Evolutionary conservation across 1,139 yeast species (phyloP).

Genomic region (Blastobotrys aristatus): DNA sequence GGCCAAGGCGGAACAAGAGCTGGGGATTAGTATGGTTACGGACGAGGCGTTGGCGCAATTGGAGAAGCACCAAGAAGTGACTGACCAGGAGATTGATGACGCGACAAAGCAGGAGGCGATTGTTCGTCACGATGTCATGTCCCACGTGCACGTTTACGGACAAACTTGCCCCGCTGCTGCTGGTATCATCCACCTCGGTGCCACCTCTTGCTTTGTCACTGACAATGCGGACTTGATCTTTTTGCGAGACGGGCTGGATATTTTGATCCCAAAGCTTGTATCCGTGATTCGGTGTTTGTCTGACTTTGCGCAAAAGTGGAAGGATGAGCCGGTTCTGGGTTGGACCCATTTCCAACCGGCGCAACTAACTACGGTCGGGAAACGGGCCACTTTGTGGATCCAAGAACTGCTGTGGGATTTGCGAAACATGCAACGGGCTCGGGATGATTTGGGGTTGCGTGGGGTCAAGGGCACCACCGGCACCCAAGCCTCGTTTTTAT

Average conservation of each 20-base stretch:
- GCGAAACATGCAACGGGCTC: conserved; percentile 91
- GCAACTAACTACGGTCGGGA: conserved; percentile 96
- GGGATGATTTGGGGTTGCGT: conserved; percentile 93
- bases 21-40: conserved; percentile 77
- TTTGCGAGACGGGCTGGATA: conserved; percentile 90
- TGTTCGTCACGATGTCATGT: conserved; percentile 99
- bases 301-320: conserved; percentile 82
- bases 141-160: conserved; percentile 96
- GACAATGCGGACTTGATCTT: conserved; percentile 97
- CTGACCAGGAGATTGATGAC: conserved; percentile 86
- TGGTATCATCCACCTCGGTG: conserved; percentile 96
- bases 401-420: conserved; percentile 98
- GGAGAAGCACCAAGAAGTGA: conserved; percentile 68
- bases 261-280: conserved; percentile 88
- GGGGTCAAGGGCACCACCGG: conserved; percentile 99
- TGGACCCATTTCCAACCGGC: conserved; percentile 99
- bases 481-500: conserved; percentile 93
- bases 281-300: conserved; percentile 90
- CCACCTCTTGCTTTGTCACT: conserved; percentile 95
- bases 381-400: conserved; percentile 95
- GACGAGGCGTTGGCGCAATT: conserved; percentile 90
- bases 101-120: conserved; percentile 94
- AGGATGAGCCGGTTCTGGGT: conserved; percentile 94
- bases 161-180: conserved; percentile 92
- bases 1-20: conserved; percentile 92